Conservation (phyloP, 2,329 filamentous ascomycete species). For the Diaporthe capsici region DNA sequence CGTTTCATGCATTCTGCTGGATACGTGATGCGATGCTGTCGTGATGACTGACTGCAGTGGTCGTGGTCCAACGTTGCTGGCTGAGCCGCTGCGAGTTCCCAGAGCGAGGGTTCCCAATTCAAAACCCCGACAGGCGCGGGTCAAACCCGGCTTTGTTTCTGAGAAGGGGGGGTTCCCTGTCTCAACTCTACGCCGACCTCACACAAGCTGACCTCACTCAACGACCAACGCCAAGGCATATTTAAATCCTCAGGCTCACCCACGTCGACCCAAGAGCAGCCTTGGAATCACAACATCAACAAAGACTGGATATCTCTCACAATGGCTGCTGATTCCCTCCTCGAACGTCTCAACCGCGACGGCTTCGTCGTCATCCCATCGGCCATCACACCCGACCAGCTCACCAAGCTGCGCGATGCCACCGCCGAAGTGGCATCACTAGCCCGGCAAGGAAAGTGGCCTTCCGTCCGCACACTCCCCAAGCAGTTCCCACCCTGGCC, state of each 20-base stretch:
- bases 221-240: neutral
- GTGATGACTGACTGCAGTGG: slow-evolving; percentile 9
- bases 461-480: slow-evolving; percentile 84
- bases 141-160: neutral
- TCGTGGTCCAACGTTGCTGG: neutral
- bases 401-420: slow-evolving; percentile 72
- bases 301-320: neutral
- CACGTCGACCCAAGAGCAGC: neutral
- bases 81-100: neutral
- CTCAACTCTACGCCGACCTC: slow-evolving; percentile 37
- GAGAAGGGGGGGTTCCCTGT: neutral
- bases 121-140: neutral
- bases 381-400: slow-evolving; percentile 69
- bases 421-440: slow-evolving; percentile 69
- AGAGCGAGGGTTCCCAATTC: neutral
- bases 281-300: neutral
- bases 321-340: slow-evolving; percentile 39
- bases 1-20: slow-evolving; percentile 36
- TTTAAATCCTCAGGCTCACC: neutral
- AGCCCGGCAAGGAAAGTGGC: slow-evolving; percentile 82
- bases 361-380: slow-evolving; percentile 79
- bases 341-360: slow-evolving; percentile 41
- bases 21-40: neutral
- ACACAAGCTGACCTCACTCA: slow-evolving; percentile 32
- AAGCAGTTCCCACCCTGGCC: slow-evolving; percentile 93